Evolutionary conservation across 306 rosid genomes (phyloP), one percentile per base, ranked within the genome.

Genomic region (Malus sieversii): DNA sequence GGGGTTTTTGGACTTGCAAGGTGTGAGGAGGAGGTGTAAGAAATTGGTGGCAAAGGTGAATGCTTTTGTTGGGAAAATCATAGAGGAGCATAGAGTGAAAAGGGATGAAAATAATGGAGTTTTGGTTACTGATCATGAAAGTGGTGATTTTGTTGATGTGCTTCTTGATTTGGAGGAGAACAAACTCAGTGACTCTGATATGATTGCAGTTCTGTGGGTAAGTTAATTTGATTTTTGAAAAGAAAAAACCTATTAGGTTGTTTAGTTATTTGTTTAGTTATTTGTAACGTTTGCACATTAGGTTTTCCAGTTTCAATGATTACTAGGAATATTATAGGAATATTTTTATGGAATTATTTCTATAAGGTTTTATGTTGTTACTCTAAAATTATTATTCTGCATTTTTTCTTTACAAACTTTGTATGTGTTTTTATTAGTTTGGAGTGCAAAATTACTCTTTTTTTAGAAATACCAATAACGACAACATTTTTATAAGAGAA

Each of bases 141-240:
- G 11, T 19, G 80, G 82, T 23, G 98, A 87, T 77, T 93, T 93
- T 62, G 96, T 93, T 70, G 93, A 93, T 74, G 96, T 90, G 25
- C 76, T 93, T 80, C 98, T 93, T 81, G 91, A 84, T 84, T 83
- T 89, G 82, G 87, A 89, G 58, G 87, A 85, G 20, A 78, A 85
- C 75, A 85, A 78, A 25, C 87, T 93, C 71, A 78, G 46, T 15
- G 88, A 93, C 62, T 77, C 91, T 72, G 98, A 93, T 58, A 87
- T 93, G 90, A 85, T 90, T 67, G 98, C 98, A 35, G 95, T 93
- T 65, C 79, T 90, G 42, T 93, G 98, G 96, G 98, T 93, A 87
- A 68, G 78, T 76, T 29, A 10, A 1, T 55, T 61, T 61, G 10
- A 58, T 62, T 62, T 62, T 27, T 61, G 4, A 60, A 60, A 13